Evolutionary conservation across 768 basidiomycete genomes (phyloP).

Genomic region (Tricholoma sp.): DNA sequence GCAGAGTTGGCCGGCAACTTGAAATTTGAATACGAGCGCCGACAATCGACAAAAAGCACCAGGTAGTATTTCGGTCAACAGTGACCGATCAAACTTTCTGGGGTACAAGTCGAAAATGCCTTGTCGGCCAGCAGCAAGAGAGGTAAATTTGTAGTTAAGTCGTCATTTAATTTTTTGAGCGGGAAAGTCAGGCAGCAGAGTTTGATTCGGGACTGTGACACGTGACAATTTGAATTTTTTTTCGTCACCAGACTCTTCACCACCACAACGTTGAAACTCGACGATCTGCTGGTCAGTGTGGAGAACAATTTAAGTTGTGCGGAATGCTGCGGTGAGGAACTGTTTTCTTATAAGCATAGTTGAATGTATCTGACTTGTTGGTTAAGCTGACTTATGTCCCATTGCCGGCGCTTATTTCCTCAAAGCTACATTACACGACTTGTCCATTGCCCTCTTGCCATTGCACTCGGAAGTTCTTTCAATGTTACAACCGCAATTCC

Average conservation of each 20-base stretch:
- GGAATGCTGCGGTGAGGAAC: slow-evolving; percentile 50
- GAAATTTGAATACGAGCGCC: too few relatives aligned
- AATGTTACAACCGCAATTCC: slow-evolving; percentile 16
- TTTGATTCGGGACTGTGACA: too few relatives aligned
- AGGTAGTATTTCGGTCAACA: too few relatives aligned
- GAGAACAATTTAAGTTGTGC: slow-evolving; percentile 25
- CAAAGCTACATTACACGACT: slow-evolving; percentile 38
- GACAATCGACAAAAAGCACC: too few relatives aligned
- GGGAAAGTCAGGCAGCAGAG: too few relatives aligned
- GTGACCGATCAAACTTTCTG: too few relatives aligned
- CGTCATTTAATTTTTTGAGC: too few relatives aligned
- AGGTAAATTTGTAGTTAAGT: too few relatives aligned
- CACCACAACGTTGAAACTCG: slow-evolving; percentile 1
- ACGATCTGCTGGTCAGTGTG: slow-evolving; percentile 9
- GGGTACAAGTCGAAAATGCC: too few relatives aligned
- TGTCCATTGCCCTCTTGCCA: slow-evolving; percentile 11
- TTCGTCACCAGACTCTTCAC: not conserved
- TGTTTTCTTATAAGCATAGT: not conserved
- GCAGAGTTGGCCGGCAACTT: too few relatives aligned
- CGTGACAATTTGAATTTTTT: not conserved
- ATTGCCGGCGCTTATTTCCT: slow-evolving; percentile 57
- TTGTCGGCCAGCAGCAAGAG: too few relatives aligned
- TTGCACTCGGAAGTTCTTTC: slow-evolving; percentile 15
- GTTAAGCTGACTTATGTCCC: slow-evolving; percentile 70
- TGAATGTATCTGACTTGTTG: slow-evolving; percentile 11